These are phyloP conservation scores for Sarocladium strictum DNA, from an alignment of 2,329 filamentous ascomycete genomes.

Conservation along the genomic window DNA sequence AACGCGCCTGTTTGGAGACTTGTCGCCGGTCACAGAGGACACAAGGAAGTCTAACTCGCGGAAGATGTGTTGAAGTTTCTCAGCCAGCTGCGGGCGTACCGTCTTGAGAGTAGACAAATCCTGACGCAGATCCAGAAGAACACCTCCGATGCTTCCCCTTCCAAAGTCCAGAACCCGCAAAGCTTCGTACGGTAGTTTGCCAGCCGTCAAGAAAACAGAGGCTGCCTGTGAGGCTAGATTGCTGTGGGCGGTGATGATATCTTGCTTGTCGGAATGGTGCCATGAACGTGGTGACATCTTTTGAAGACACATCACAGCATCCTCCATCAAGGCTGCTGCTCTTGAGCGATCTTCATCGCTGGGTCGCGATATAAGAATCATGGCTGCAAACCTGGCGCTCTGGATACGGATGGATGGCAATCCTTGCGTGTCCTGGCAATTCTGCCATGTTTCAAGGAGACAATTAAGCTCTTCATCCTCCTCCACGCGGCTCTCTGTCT, in stretches of 20 bases:
- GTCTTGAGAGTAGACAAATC: slow-evolving; percentile 1
- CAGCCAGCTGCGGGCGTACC: background rate
- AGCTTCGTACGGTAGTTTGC: background rate
- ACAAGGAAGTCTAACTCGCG: background rate
- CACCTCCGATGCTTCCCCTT: slow-evolving; percentile 18
- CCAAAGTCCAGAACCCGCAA: slow-evolving; percentile 20
- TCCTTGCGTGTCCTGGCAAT: background rate
- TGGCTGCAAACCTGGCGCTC: background rate
- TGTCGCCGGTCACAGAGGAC: background rate
- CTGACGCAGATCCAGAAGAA: slow-evolving; percentile 16
- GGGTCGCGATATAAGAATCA: background rate
- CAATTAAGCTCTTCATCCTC: background rate
- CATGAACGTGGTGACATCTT: background rate
- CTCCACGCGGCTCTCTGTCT: background rate
- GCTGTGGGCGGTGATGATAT: background rate
- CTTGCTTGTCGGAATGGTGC: background rate
- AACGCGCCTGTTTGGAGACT: background rate
- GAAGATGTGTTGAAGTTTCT: background rate
- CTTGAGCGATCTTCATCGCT: background rate
- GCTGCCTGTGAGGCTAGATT: background rate
- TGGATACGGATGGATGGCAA: background rate
- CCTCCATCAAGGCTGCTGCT: background rate
- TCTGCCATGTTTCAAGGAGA: background rate
- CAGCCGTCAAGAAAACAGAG: background rate
- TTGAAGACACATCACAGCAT: background rate